Percentiles rank a stretch among this genome's conserved stretches.
These are phyloP conservation scores for Dicorynia guianensis DNA, from an alignment of 306 rosid species.

Conservation along the genomic window DNA sequence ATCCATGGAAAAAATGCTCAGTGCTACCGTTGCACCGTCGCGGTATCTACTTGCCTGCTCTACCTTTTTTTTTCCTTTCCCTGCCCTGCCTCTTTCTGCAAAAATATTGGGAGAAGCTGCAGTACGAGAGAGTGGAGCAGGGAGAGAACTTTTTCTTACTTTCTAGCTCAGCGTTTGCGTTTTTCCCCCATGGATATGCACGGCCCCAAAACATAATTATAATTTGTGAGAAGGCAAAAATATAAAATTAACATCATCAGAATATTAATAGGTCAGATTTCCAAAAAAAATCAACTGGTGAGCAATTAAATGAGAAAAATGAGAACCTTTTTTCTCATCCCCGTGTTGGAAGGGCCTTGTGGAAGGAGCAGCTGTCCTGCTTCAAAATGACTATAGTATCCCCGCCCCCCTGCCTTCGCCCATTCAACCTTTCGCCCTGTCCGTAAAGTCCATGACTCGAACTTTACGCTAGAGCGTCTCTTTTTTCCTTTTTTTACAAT, in stretches of 20 bases:
- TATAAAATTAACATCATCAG: background rate
- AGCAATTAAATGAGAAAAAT: slow-evolving; percentile 1
- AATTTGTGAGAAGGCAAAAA: background rate
- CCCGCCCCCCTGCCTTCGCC: background rate
- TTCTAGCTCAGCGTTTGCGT: slow-evolving; percentile 54
- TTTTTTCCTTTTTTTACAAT: too few relatives aligned
- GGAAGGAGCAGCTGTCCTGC: slow-evolving; percentile 48
- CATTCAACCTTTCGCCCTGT: background rate
- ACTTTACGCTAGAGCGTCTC: too few relatives aligned
- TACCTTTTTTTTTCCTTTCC: slow-evolving; percentile 14
- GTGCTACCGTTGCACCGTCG: slow-evolving; percentile 44
- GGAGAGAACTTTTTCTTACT: slow-evolving; percentile 22
- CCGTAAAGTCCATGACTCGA: background rate
- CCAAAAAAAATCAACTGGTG: too few relatives aligned
- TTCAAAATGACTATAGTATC: slow-evolving; percentile 43
- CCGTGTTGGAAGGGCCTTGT: slow-evolving; percentile 8
- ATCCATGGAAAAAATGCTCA: slow-evolving; percentile 45
- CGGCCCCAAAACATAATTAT: slow-evolving; percentile 38
- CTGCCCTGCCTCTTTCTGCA: slow-evolving; percentile 27
- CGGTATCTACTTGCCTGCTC: slow-evolving; percentile 36
- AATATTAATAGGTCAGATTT: too few relatives aligned
- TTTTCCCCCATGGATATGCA: slow-evolving; percentile 61
- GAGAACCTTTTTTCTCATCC: background rate
- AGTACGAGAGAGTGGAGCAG: slow-evolving; percentile 29
- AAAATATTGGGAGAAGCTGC: slow-evolving; percentile 23